These are phyloP conservation scores for Lasiosphaeriaceae sp. DNA, from an alignment of 495 filamentous ascomycete species.

Conservation along the genomic window DNA sequence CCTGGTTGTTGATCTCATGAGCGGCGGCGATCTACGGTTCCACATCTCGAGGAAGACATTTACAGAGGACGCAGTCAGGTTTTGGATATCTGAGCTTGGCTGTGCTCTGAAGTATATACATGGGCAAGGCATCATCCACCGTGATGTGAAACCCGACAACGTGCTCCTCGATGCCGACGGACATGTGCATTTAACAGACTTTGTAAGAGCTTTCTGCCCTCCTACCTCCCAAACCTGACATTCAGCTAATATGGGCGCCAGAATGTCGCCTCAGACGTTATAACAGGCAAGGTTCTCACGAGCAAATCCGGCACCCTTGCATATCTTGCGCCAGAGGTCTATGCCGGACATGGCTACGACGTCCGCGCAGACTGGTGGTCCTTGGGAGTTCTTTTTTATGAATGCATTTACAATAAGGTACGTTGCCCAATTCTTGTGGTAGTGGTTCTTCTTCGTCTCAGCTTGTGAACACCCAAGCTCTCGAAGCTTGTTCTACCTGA, in stretches of 20 bases:
- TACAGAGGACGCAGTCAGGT: constrained; percentile 92
- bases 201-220: constrained; percentile 55
- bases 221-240: constrained; percentile 5
- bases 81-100: constrained; percentile 92
- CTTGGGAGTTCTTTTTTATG: constrained; percentile 91
- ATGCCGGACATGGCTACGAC: constrained; percentile 79
- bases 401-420: constrained; percentile 99
- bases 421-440: constrained; percentile 13
- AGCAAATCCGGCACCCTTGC: constrained; percentile 97
- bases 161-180: constrained; percentile 90
- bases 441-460: no score
- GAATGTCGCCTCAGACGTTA: constrained; percentile 96
- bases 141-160: constrained; percentile 97
- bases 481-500: neutral
- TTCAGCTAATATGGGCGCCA: constrained; percentile 34
- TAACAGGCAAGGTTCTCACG: constrained; percentile 73
- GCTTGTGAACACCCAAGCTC: neutral
- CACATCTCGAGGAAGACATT: constrained; percentile 98
- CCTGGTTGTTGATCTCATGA: constrained; percentile 98
- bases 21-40: constrained; percentile 92
- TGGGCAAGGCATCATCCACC: constrained; percentile 86
- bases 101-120: constrained; percentile 93
- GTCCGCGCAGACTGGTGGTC: constrained; percentile 98
- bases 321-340: constrained; percentile 95
- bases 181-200: constrained; percentile 96